Evolutionary conservation across 2,329 filamentous ascomycete species (phyloP).

Genomic region (Calonectria pseudoturangicola): DNA sequence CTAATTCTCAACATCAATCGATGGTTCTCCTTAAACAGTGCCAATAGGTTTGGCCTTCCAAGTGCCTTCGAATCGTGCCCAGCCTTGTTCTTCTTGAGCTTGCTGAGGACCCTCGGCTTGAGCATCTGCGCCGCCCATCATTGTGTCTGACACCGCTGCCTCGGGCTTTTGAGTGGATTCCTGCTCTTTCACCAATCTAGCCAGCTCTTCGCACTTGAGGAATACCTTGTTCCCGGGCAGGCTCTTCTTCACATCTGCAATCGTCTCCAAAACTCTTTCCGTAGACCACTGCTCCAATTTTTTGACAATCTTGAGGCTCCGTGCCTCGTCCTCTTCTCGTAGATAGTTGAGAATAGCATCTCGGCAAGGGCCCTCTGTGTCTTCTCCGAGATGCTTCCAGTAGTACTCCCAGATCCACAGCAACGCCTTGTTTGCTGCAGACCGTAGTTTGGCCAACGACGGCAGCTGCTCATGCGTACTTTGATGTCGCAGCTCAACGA

Average conservation of each 20-base stretch:
- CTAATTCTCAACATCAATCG: neutral
- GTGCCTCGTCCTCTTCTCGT: conserved; percentile 57
- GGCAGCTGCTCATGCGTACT: conserved; percentile 93
- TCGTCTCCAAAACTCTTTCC: conserved; percentile 59
- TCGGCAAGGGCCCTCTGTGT: conserved; percentile 56
- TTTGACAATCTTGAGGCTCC: conserved; percentile 50
- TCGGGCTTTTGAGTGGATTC: conserved; percentile 38
- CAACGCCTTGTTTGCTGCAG: conserved; percentile 81
- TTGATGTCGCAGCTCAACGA: conserved; percentile 93
- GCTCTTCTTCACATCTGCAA: conserved; percentile 63
- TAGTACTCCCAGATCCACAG: conserved; percentile 94
- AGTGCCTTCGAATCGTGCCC: conserved; percentile 69
- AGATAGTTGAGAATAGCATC: conserved; percentile 64
- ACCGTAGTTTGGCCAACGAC: conserved; percentile 81
- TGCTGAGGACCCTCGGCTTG: conserved; percentile 48
- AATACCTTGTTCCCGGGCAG: conserved; percentile 66
- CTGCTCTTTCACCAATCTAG: conserved; percentile 59
- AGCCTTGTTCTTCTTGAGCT: conserved; percentile 58
- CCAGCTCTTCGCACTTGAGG: conserved; percentile 66
- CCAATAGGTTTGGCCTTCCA: conserved; percentile 78
- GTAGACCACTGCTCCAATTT: conserved; percentile 62
- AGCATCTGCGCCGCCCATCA: conserved; percentile 38
- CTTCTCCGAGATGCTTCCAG: conserved; percentile 76
- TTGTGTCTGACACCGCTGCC: conserved; percentile 18
- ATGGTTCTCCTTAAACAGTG: conserved; percentile 61